Percentiles rank a stretch among this genome's conserved stretches.
Conservation (phyloP, 257 asterid species). For the Solanum phureja region DNA sequence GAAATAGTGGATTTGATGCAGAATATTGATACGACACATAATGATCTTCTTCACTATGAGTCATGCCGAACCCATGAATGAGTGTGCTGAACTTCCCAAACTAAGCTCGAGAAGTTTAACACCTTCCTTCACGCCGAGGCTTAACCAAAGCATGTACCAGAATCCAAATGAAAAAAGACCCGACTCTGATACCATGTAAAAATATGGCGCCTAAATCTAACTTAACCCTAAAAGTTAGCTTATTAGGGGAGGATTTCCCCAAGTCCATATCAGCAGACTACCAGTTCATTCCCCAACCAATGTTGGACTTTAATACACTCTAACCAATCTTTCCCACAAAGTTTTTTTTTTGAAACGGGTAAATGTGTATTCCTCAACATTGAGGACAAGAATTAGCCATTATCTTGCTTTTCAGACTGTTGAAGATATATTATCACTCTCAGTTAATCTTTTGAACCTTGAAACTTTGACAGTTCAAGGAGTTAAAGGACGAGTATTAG, state of each 20-base stretch:
- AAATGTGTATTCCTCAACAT: too few species aligned
- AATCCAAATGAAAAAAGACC: neutral
- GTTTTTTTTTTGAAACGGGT: too few species aligned
- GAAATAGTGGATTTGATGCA: too few species aligned
- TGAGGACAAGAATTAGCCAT: neutral
- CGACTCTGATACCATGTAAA: too few species aligned
- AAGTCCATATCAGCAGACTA: too few species aligned
- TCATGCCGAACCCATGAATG: neutral
- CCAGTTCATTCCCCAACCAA: neutral
- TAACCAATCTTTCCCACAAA: neutral
- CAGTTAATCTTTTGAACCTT: neutral
- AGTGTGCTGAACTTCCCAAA: neutral
- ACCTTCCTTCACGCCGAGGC: neutral
- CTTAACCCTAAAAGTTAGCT: too few species aligned
- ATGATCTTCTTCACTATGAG: neutral
- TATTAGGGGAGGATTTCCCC: too few species aligned
- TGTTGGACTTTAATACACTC: neutral
- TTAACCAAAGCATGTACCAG: neutral
- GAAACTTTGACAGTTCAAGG: neutral
- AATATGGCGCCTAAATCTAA: too few species aligned
- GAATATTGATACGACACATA: too few species aligned
- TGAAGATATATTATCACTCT: neutral
- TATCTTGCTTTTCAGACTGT: neutral
- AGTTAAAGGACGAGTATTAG: neutral
- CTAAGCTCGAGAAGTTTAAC: neutral